Base-by-base conservation (phyloP, 116 monocot genomes). In the Dioscorea cayenensis region DNA sequence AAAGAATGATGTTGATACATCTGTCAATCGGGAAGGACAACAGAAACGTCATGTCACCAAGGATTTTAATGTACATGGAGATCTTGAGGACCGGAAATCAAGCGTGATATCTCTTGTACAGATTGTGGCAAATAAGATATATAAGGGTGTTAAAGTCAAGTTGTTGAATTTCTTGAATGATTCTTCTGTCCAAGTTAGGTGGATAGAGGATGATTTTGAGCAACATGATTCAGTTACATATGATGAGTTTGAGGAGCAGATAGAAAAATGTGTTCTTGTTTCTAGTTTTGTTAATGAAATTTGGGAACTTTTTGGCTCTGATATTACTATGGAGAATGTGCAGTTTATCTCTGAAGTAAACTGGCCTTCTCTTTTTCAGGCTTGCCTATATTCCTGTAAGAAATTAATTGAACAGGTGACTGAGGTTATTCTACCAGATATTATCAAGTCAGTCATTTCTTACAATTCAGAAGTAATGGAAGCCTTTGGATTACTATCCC, bases 401-500 rank as follows among this genome's bases (percentile, higher is more conserved):
- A 18, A 72, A 21, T 72, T 86, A 66, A 65, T 88, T 73, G 93
- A 93, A 65, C 79, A 90, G 60, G 80, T 93, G 73, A 72, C 78
- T 49, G 84, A 84, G 71, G 70, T 69, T 72, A 77, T 77, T 81
- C 86, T 93, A 32, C 93, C 97, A 49, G 90, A 90, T 71, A 75
- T 97, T 51, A 88, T 97, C 51, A 86, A 71, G 55, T 78, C 78
- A 43, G 38, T 82, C 71, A 36, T 97, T 52, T 83, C 88, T 27
- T 79, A 77, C 51, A 90, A 85, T 74, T 80, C 97, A 23, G 90
- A 90, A 71, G 81, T 88, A 65, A 97, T 93, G 90, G 97, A 97
- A 81, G 79, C 83, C 48, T 90, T 97, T 81, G 88, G 90, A 71
- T 83, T 82, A 22, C 61, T 97, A 66, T 93, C 93, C 65, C 88